Percentiles rank a stretch among this genome's conserved stretches.
Evolutionary conservation across 257 asterid species (phyloP).

Genomic region (Lavandula angustifolia): DNA sequence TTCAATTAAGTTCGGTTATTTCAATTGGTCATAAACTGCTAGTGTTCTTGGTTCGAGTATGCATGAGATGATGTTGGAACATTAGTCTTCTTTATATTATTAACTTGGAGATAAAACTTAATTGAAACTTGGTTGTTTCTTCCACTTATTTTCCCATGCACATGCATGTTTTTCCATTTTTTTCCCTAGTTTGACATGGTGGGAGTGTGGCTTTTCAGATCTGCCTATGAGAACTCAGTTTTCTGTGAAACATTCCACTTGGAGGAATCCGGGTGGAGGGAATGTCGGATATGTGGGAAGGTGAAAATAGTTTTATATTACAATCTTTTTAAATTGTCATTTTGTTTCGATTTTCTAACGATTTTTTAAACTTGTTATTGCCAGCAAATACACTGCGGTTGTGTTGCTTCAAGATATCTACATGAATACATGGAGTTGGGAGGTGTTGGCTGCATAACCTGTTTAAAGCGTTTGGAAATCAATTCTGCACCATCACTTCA

Average conservation of each 20-base stretch:
- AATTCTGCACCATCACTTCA: slow-evolving; percentile 43
- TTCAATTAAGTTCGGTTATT: background rate
- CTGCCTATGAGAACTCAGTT: slow-evolving; percentile 67
- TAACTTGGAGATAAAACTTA: slow-evolving; percentile 13
- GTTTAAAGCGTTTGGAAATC: slow-evolving; percentile 61
- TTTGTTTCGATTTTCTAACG: slow-evolving; percentile 25
- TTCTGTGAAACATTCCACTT: slow-evolving; percentile 78
- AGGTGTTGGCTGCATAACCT: slow-evolving; percentile 71
- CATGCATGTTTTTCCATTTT: slow-evolving; percentile 1
- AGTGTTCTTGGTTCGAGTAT: background rate
- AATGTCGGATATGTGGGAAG: slow-evolving; percentile 77
- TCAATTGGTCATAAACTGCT: background rate
- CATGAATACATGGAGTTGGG: slow-evolving; percentile 83
- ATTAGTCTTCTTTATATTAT: background rate
- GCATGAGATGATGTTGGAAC: slow-evolving; percentile 7
- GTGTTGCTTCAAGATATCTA: slow-evolving; percentile 74
- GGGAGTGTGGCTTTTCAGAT: slow-evolving; percentile 43
- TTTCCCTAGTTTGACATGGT: slow-evolving; percentile 22
- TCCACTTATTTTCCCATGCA: background rate
- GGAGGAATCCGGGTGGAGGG: slow-evolving; percentile 91
- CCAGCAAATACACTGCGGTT: slow-evolving; percentile 86
- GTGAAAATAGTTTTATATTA: slow-evolving; percentile 35
- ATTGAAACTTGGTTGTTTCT: background rate
- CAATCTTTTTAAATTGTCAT: background rate
- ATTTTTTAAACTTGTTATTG: slow-evolving; percentile 26